Evolutionary conservation across 441 rosid genomes (phyloP).

Genomic region (Omphalea diandra): DNA sequence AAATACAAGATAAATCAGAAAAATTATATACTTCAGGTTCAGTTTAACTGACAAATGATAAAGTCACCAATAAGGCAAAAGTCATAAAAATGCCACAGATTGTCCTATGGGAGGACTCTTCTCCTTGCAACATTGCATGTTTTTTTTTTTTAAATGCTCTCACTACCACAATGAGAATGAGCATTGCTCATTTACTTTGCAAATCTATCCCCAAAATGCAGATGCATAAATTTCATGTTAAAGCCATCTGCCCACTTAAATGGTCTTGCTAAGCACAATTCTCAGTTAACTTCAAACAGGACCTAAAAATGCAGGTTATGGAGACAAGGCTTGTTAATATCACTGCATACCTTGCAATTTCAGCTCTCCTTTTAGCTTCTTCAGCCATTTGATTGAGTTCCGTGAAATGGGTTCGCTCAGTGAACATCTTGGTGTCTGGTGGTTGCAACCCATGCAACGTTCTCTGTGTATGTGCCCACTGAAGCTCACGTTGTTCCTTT

Average conservation of each 20-base stretch:
- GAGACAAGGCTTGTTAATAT: background rate
- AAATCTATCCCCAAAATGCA: too few relatives aligned
- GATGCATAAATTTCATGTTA: too few relatives aligned
- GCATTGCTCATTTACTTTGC: too few relatives aligned
- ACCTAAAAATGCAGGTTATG: background rate
- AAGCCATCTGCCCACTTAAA: too few relatives aligned
- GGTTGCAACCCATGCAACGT: constrained; percentile 86
- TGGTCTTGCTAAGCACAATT: background rate
- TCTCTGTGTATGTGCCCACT: constrained; percentile 99
- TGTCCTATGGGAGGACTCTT: too few relatives aligned
- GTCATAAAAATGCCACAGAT: too few relatives aligned
- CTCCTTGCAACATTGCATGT: too few relatives aligned
- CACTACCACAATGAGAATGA: too few relatives aligned
- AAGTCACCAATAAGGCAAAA: too few relatives aligned
- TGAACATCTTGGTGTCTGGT: constrained; percentile 92
- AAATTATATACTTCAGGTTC: too few relatives aligned
- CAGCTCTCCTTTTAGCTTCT: constrained; percentile 97
- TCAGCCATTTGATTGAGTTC: constrained; percentile 96
- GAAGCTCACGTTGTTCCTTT: constrained; percentile 93
- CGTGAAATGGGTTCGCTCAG: constrained; percentile 68
- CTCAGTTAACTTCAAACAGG: background rate
- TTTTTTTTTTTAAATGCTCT: too few relatives aligned
- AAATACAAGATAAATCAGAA: constrained; percentile 1
- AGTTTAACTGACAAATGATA: too few relatives aligned
- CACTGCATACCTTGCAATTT: constrained; percentile 75